Conservation (phyloP, 495 filamentous ascomycete genomes). For the Hypoxylon trugodes region DNA sequence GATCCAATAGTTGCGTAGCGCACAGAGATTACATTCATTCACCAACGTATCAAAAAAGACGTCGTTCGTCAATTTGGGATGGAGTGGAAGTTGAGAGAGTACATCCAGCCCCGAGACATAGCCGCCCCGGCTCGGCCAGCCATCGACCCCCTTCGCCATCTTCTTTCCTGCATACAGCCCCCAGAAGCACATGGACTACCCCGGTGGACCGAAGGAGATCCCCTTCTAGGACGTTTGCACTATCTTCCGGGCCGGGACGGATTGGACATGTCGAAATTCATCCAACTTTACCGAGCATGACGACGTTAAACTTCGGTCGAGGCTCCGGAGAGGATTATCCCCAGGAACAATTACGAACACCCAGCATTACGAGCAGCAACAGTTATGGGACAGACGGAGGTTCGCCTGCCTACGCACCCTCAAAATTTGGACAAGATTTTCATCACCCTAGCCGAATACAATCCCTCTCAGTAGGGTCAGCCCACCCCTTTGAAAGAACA, state of each 20-base stretch:
- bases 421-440: constrained; percentile 32
- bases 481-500: constrained; percentile 43
- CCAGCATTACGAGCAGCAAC: constrained; percentile 25
- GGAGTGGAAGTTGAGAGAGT: constrained; percentile 40
- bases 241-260: constrained; percentile 35
- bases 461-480: constrained; percentile 48
- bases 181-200: constrained; percentile 41
- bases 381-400: constrained; percentile 31
- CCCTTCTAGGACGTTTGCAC: constrained; percentile 33
- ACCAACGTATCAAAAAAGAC: constrained; percentile 48
- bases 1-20: constrained; percentile 31
- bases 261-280: constrained; percentile 37
- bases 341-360: constrained; percentile 36
- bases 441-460: constrained; percentile 49
- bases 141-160: constrained; percentile 40
- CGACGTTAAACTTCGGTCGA: constrained; percentile 40
- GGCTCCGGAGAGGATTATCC: constrained; percentile 32
- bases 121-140: too few species aligned
- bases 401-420: constrained; percentile 30
- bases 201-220: constrained; percentile 42
- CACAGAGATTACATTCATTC: constrained; percentile 50
- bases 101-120: constrained; percentile 47
- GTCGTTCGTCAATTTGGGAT: constrained; percentile 44
- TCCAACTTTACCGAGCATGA: constrained; percentile 46
- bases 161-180: constrained; percentile 27